A percentile compares a stretch with the other conserved stretches of the same genome.
These are phyloP conservation scores for Suillus brevipes DNA, from an alignment of 768 basidiomycete genomes.

Conservation along the genomic window DNA sequence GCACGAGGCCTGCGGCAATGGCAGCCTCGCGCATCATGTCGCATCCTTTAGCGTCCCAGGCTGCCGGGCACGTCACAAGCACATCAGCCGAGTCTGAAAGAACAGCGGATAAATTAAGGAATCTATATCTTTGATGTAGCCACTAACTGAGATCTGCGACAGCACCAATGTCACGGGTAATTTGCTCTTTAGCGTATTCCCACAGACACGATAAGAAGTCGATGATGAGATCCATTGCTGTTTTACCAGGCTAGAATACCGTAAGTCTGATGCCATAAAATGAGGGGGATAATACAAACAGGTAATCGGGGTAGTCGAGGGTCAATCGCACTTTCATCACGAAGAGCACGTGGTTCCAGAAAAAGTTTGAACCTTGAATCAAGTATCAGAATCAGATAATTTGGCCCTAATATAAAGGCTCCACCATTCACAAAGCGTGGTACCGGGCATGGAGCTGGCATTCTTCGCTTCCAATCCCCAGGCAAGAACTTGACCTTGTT, in stretches of 20 bases:
- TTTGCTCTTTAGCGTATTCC: constrained; percentile 85
- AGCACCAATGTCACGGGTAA: constrained; percentile 83
- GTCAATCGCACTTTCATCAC: constrained; percentile 70
- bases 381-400: neutral
- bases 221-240: constrained; percentile 73
- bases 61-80: constrained; percentile 85
- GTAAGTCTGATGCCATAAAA: constrained; percentile 13
- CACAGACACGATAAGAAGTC: constrained; percentile 83
- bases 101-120: constrained; percentile 7
- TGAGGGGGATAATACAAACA: constrained; percentile 36
- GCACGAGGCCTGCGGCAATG: constrained; percentile 77
- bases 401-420: constrained; percentile 1
- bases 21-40: constrained; percentile 86
- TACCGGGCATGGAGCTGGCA: constrained; percentile 65
- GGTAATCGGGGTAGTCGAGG: constrained; percentile 78
- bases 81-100: constrained; percentile 75
- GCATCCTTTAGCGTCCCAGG: constrained; percentile 86
- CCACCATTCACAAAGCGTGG: constrained; percentile 57
- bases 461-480: constrained; percentile 92
- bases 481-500: constrained; percentile 67
- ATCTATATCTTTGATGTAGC: constrained; percentile 1
- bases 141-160: constrained; percentile 80
- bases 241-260: constrained; percentile 63
- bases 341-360: constrained; percentile 77
- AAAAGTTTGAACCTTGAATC: constrained; percentile 80